A percentile compares a stretch with the other conserved stretches of the same genome.
Conservation (phyloP, 208 protist species). For the Porcisia hertigi region DNA sequence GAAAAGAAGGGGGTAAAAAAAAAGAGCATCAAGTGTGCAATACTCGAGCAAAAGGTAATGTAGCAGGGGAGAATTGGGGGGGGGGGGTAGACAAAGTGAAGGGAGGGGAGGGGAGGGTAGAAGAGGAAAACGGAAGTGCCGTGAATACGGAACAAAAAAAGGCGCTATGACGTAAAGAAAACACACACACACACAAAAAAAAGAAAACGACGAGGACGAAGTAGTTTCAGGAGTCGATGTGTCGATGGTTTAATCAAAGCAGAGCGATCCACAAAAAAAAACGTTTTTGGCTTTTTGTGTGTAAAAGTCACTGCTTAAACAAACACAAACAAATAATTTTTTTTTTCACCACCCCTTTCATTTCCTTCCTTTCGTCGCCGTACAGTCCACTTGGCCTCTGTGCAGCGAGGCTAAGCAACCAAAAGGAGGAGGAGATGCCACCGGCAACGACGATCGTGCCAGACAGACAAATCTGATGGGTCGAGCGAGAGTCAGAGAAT, state of each 20-base stretch:
- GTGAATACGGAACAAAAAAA: too few species aligned
- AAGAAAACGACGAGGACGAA: too few species aligned
- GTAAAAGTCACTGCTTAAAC: too few species aligned
- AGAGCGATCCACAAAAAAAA: too few species aligned
- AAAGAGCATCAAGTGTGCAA: too few species aligned
- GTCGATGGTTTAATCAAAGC: too few species aligned
- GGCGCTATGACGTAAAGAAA: background rate
- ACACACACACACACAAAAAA: too few species aligned
- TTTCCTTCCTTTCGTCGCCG: constrained; percentile 42
- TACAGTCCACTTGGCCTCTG: constrained; percentile 25
- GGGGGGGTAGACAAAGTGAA: background rate
- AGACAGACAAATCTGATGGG: background rate
- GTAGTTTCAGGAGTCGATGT: too few species aligned
- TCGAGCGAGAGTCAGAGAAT: background rate
- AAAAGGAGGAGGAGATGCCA: background rate
- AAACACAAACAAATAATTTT: too few species aligned
- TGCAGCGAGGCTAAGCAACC: constrained; percentile 33
- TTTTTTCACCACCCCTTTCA: background rate
- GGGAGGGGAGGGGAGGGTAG: background rate
- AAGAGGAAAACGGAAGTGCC: background rate
- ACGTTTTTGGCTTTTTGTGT: too few species aligned
- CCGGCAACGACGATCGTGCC: background rate
- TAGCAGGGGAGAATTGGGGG: too few species aligned
- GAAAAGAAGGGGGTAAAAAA: background rate
- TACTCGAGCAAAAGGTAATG: too few species aligned